Conservation (phyloP, 202 grass and related monocot species). For the Saccharum hybrid region DNA sequence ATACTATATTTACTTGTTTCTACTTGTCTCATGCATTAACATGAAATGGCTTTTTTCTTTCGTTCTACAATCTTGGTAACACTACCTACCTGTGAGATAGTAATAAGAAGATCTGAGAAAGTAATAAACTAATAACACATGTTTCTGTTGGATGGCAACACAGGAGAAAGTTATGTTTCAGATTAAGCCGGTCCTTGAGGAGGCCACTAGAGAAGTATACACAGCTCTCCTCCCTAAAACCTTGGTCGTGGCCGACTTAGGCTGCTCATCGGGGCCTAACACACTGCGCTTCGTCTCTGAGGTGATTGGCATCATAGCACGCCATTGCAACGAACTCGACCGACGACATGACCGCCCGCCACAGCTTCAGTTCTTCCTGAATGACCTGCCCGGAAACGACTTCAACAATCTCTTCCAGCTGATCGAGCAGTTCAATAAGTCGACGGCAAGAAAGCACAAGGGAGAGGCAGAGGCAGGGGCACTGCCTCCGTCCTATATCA, state of each 20-base stretch:
- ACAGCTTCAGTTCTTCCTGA: constrained; percentile 56
- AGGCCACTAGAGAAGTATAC: constrained; percentile 25
- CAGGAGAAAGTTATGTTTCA: constrained; percentile 34
- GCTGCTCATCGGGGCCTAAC: constrained; percentile 51
- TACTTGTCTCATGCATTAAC: no score
- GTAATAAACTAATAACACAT: no score
- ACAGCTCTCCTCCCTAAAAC: constrained; percentile 5
- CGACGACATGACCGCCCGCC: background rate
- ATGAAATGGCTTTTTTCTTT: no score
- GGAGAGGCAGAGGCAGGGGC: background rate
- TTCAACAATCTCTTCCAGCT: constrained; percentile 48
- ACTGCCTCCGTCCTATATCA: constrained; percentile 28
- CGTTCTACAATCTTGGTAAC: no score
- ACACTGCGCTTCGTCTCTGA: constrained; percentile 35
- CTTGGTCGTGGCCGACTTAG: constrained; percentile 49
- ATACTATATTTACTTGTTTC: no score
- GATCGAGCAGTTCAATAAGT: constrained; percentile 11
- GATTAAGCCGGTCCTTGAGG: constrained; percentile 30
- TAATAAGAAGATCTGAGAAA: no score
- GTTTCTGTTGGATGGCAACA: no score
- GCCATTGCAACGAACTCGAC: background rate
- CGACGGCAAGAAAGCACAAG: background rate
- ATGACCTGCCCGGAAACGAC: constrained; percentile 51
- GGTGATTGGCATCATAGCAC: constrained; percentile 21
- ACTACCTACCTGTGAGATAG: no score